These are phyloP conservation scores for Sarcodon aspratus DNA, from an alignment of 768 basidiomycete genomes.

Conservation along the genomic window DNA sequence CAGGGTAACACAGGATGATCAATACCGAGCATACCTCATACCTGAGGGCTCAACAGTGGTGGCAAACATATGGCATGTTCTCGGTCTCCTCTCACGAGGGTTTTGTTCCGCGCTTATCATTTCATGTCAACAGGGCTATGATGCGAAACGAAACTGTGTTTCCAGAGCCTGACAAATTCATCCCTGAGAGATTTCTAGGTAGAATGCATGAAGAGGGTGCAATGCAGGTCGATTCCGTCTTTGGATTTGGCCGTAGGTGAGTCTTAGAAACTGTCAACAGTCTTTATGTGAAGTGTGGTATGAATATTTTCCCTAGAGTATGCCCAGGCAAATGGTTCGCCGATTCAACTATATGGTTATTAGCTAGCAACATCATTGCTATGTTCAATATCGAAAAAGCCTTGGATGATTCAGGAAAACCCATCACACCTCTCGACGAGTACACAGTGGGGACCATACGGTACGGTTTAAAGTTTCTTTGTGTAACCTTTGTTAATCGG, in stretches of 20 bases:
- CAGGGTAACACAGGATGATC: slow-evolving; percentile 9
- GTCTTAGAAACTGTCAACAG: too few relatives aligned
- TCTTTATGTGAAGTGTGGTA: slow-evolving; percentile 1
- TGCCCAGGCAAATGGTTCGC: slow-evolving; percentile 49
- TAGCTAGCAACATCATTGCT: slow-evolving; percentile 31
- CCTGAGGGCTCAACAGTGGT: slow-evolving; percentile 15
- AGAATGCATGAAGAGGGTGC: slow-evolving; percentile 22
- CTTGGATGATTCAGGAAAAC: slow-evolving; percentile 29
- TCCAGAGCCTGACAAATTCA: background rate
- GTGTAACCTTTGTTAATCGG: background rate
- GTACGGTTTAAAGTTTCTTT: slow-evolving; percentile 13
- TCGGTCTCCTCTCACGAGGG: too few relatives aligned
- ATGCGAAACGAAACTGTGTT: slow-evolving; percentile 18
- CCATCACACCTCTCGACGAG: slow-evolving; percentile 24
- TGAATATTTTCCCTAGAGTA: slow-evolving; percentile 18
- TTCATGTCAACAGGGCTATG: slow-evolving; percentile 13
- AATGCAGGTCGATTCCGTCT: slow-evolving; percentile 29
- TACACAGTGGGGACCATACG: slow-evolving; percentile 34
- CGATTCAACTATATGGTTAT: slow-evolving; percentile 33
- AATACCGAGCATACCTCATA: slow-evolving; percentile 15
- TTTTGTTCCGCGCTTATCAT: background rate
- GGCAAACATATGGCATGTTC: slow-evolving; percentile 9
- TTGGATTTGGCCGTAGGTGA: slow-evolving; percentile 43
- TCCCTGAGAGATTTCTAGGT: slow-evolving; percentile 1
- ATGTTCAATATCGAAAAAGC: slow-evolving; percentile 32